Percentiles rank a stretch among this genome's conserved stretches.
phyloP scores from a whole-genome alignment of 2,329 filamentous ascomycete genomes.

The Nemania sp. region DNA sequence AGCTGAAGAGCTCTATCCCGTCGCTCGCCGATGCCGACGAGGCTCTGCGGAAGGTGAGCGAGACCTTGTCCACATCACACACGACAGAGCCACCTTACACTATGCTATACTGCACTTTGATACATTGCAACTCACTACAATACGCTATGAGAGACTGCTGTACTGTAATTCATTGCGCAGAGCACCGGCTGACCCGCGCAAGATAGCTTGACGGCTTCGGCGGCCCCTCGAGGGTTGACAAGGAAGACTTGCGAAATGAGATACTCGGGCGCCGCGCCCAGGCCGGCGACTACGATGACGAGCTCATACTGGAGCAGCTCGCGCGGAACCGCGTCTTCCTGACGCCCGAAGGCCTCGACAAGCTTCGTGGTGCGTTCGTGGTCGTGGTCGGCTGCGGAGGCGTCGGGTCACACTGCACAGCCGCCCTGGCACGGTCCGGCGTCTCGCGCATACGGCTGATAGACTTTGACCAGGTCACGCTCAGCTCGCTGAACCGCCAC shows the following conservation, averaged over 20 bases:
- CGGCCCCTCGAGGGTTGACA: slow-evolving; percentile 51
- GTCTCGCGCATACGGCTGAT: slow-evolving; percentile 86
- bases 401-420: slow-evolving; percentile 88
- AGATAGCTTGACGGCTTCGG: slow-evolving; percentile 65
- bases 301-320: slow-evolving; percentile 91
- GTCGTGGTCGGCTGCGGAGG: slow-evolving; percentile 92
- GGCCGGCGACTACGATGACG: slow-evolving; percentile 69
- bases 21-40: slow-evolving; percentile 41
- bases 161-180: background rate
- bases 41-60: slow-evolving; percentile 45
- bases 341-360: slow-evolving; percentile 76
- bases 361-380: slow-evolving; percentile 80
- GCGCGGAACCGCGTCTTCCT: slow-evolving; percentile 93
- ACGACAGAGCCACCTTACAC: no score
- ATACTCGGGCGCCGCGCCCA: slow-evolving; percentile 64
- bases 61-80: background rate
- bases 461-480: slow-evolving; percentile 96
- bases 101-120: no score
- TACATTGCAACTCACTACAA: no score
- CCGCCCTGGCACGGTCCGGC: slow-evolving; percentile 85
- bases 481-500: slow-evolving; percentile 94
- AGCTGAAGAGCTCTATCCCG: slow-evolving; percentile 66
- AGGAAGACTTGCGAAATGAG: slow-evolving; percentile 65
- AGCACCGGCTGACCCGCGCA: slow-evolving; percentile 30
- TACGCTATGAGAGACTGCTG: no score